phyloP scores from a whole-genome alignment of 2,329 filamentous ascomycete species.

The Decorospora gaudefroyi region DNA sequence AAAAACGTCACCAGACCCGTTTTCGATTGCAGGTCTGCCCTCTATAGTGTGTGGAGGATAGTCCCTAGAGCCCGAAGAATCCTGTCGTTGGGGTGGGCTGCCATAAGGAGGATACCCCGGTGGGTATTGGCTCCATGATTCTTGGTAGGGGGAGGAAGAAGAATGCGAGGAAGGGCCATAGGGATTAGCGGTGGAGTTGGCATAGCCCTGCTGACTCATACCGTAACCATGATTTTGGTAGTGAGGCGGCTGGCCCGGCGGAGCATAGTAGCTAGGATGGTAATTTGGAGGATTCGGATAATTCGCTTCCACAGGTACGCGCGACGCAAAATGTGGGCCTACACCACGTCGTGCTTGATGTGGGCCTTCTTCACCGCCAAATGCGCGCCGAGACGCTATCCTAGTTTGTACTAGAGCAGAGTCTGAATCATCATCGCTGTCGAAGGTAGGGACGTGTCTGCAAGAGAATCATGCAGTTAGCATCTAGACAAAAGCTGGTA shows the following conservation, averaged over 20 bases:
- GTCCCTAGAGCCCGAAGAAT: conserved; percentile 46
- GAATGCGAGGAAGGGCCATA: conserved; percentile 45
- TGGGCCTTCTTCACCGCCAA: conserved; percentile 39
- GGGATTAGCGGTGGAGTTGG: conserved; percentile 31
- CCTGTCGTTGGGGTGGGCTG: conserved; percentile 44
- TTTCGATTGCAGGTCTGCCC: conserved; percentile 41
- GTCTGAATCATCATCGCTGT: conserved; percentile 41
- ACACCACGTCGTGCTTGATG: conserved; percentile 37
- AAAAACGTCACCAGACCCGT: conserved; percentile 46
- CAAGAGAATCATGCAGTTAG: conserved; percentile 8
- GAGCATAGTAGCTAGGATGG: conserved; percentile 45
- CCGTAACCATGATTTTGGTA: conserved; percentile 42
- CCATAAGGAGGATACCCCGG: conserved; percentile 45
- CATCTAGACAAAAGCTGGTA: too few relatives aligned
- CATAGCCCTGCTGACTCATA: conserved; percentile 44
- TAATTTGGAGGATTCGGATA: conserved; percentile 61
- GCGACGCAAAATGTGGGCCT: conserved; percentile 46
- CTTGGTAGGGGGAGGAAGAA: conserved; percentile 46
- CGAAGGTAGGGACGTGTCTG: conserved; percentile 40
- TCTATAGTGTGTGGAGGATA: conserved; percentile 39
- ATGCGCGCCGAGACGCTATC: conserved; percentile 27
- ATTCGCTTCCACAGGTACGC: conserved; percentile 41
- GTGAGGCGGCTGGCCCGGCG: conserved; percentile 40
- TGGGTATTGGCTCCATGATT: conserved; percentile 43
- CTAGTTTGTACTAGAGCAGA: conserved; percentile 33